Evolutionary conservation across 2,329 filamentous ascomycete species (phyloP), one percentile per base, ranked within the genome.

Genomic region (Aspergillus oerlinghausenensis): DNA sequence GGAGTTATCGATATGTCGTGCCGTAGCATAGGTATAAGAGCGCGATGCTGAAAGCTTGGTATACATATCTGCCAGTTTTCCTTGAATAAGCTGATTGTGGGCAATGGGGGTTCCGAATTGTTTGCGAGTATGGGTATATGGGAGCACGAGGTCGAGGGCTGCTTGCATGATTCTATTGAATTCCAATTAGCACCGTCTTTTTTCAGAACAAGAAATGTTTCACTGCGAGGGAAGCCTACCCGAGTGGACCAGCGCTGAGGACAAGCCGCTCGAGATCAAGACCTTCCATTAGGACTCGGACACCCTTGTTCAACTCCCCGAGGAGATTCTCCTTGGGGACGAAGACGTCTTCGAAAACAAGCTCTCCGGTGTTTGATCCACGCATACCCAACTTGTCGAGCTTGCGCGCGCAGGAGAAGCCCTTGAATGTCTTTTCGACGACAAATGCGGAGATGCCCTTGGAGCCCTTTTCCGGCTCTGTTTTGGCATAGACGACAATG

Each of bases 351-450:
- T 96, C 92, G 65, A 97, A 95, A 55, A 93, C 84, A 25, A 97
- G 83, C 75, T 97, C 94, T 67, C 94, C 94, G 0, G 94, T 97
- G 76, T 97, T 97, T 65, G 89, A 94, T 57, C 94, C 94, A 56
- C 94, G 85, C 94, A 99, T 99, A 64, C 94, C 94, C 74, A 99
- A 88, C 79, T 99, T 97, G 80, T 97, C 93, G 19, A 97, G 85
- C 77, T 97, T 97, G 60, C 90, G 83, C 6, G 91, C 86, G 67
- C 91, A 92, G 61, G 86, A 88, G 79, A 97, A 97, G 47, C 94
- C 93, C 40, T 85, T 76, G 38, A 82, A 79, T 9, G 74, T 67
- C 54, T 80, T 82, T 65, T 95, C 88, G 42, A 97, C 89, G 35
- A 99, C 82, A 77, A 97, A 97, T 7, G 93, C 93, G 0, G 93